These are phyloP conservation scores for Gomphus sp. DNA, from an alignment of 1,284 basidiomycete genomes.

Conservation along the genomic window DNA sequence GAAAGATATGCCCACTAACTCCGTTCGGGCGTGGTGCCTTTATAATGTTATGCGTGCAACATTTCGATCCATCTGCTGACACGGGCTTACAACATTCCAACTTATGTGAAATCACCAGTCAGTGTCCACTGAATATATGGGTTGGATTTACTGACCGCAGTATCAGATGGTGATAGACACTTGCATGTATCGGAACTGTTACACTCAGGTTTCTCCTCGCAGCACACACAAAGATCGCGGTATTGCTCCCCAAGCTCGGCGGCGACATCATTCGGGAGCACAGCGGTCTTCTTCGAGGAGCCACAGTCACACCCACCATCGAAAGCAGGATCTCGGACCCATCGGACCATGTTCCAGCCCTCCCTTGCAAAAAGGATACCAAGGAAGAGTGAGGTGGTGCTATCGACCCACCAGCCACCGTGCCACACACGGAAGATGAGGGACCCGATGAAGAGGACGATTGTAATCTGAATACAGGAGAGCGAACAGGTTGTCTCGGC, in stretches of 20 bases:
- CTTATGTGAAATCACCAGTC: too few species aligned
- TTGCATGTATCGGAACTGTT: slow-evolving; percentile 14
- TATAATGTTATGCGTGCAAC: background rate
- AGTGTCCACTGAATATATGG: background rate
- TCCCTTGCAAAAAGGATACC: slow-evolving; percentile 34
- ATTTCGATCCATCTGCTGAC: background rate
- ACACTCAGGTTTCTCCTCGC: slow-evolving; percentile 18
- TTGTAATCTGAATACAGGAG: slow-evolving; percentile 26
- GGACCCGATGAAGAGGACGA: slow-evolving; percentile 26
- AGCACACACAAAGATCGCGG: slow-evolving; percentile 22
- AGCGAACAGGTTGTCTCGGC: slow-evolving; percentile 34
- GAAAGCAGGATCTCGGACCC: slow-evolving; percentile 26
- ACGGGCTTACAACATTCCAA: background rate
- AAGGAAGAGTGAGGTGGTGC: slow-evolving; percentile 31
- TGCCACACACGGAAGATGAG: slow-evolving; percentile 28
- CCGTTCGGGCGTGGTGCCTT: background rate
- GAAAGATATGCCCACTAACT: background rate
- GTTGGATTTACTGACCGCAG: background rate
- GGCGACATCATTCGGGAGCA: background rate
- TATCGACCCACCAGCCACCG: slow-evolving; percentile 40
- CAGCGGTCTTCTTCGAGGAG: background rate
- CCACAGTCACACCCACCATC: slow-evolving; percentile 26
- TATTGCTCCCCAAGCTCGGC: slow-evolving; percentile 17
- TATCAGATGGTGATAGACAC: background rate
- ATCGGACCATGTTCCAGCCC: slow-evolving; percentile 30